Conservation (phyloP, 768 basidiomycete species). For the Exidia glandulosa region DNA sequence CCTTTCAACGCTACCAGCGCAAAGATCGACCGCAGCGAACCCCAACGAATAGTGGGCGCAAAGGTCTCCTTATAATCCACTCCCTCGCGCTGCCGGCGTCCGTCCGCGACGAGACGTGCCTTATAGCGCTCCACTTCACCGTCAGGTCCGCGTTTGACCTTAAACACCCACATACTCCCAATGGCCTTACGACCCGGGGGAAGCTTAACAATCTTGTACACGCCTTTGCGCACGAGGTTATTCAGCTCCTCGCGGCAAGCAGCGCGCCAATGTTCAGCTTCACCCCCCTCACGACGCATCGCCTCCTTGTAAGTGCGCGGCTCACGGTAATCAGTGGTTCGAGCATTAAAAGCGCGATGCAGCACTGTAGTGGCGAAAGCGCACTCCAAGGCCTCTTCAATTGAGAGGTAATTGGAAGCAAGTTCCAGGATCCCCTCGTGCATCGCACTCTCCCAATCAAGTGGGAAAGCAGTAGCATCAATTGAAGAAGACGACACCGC, state of each 20-base stretch:
- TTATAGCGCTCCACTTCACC: slow-evolving; percentile 28
- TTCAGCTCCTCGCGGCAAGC: not conserved
- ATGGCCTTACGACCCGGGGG: slow-evolving; percentile 22
- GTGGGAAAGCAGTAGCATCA: not conserved
- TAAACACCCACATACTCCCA: slow-evolving; percentile 30
- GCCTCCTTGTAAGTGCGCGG: not conserved
- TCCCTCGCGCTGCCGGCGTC: slow-evolving; percentile 23
- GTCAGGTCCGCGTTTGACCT: slow-evolving; percentile 19
- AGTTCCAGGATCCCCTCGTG: not conserved
- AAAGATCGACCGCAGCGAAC: slow-evolving; percentile 10
- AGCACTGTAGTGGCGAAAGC: not conserved
- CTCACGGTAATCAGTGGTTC: not conserved
- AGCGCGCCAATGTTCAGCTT: not conserved
- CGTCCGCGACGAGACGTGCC: slow-evolving; percentile 29
- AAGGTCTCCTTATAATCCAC: slow-evolving; percentile 14
- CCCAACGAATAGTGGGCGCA: slow-evolving; percentile 11
- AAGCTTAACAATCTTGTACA: slow-evolving; percentile 18
- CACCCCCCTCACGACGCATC: not conserved
- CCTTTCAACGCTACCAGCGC: slow-evolving; percentile 9
- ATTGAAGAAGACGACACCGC: not conserved
- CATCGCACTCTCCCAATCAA: not conserved
- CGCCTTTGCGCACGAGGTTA: slow-evolving; percentile 13
- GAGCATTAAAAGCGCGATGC: not conserved
- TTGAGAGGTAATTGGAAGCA: not conserved
- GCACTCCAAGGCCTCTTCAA: not conserved